These are phyloP conservation scores for Blastobotrys niveus DNA, from an alignment of 1,139 yeast species.

Conservation along the genomic window DNA sequence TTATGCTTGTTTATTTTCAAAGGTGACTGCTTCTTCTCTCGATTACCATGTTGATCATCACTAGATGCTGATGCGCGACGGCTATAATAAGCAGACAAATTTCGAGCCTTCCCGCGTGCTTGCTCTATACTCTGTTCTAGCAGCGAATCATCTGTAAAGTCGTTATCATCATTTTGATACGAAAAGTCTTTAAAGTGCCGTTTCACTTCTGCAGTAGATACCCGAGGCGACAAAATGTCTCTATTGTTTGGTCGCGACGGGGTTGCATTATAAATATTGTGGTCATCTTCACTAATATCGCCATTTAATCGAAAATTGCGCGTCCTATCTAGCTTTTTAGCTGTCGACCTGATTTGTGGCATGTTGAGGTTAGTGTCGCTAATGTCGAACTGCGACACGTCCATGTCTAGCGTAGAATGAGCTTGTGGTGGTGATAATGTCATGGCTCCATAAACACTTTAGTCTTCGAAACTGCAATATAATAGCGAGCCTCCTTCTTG, in stretches of 20 bases:
- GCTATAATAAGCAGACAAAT: slow-evolving; percentile 8
- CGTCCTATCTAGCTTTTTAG: not conserved
- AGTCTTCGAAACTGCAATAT: too few relatives aligned
- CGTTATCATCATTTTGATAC: slow-evolving; percentile 13
- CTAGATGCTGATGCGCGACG: slow-evolving; percentile 15
- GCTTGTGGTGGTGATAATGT: slow-evolving; percentile 12
- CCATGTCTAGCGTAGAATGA: slow-evolving; percentile 13
- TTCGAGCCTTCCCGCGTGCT: slow-evolving; percentile 17
- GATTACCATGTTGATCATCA: slow-evolving; percentile 13
- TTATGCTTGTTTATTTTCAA: not conserved
- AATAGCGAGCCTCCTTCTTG: too few relatives aligned
- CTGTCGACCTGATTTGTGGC: too few relatives aligned
- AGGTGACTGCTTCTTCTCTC: not conserved
- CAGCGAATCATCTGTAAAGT: slow-evolving; percentile 6
- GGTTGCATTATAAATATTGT: not conserved
- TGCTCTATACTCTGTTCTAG: slow-evolving; percentile 19
- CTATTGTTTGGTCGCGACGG: not conserved
- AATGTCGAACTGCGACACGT: slow-evolving; percentile 14
- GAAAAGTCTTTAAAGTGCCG: slow-evolving; percentile 25
- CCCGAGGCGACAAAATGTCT: slow-evolving; percentile 22
- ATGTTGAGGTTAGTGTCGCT: slow-evolving; percentile 15
- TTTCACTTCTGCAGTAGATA: slow-evolving; percentile 20
- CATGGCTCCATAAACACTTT: too few relatives aligned
- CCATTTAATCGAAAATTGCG: not conserved
- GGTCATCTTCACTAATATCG: not conserved